These are phyloP conservation scores for Cornus florida DNA, from an alignment of 148 eudicot genomes.

Conservation along the genomic window DNA sequence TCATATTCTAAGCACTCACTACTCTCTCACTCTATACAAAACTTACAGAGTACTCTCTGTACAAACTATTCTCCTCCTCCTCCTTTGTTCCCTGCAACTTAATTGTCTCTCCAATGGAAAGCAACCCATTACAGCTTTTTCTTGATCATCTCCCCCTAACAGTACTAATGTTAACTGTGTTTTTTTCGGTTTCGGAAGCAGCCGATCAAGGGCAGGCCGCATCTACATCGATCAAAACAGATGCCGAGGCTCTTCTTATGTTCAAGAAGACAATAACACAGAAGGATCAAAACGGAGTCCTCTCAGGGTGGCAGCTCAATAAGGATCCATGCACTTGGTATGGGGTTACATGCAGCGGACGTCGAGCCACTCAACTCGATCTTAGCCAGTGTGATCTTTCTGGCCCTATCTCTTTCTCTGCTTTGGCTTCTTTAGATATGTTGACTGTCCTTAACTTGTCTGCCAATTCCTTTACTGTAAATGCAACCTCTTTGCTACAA, in stretches of 20 bases:
- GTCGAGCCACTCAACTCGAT: slow-evolving; percentile 65
- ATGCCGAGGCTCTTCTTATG: slow-evolving; percentile 50
- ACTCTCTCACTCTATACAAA: neutral
- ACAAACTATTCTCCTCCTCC: too few relatives aligned
- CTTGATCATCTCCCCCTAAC: slow-evolving; percentile 15
- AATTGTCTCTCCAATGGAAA: slow-evolving; percentile 25
- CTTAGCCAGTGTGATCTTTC: slow-evolving; percentile 59
- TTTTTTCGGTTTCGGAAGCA: slow-evolving; percentile 12
- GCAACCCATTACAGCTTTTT: slow-evolving; percentile 20
- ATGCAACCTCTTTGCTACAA: slow-evolving; percentile 59
- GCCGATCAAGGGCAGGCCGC: slow-evolving; percentile 10
- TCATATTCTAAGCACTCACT: slow-evolving; percentile 33
- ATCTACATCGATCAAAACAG: slow-evolving; percentile 39
- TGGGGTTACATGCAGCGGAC: slow-evolving; percentile 61
- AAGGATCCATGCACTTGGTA: slow-evolving; percentile 65
- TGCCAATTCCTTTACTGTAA: slow-evolving; percentile 51
- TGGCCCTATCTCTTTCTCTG: slow-evolving; percentile 50
- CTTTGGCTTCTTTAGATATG: slow-evolving; percentile 61
- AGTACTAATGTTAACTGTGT: slow-evolving; percentile 16
- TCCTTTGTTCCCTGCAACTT: neutral
- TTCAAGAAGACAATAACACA: slow-evolving; percentile 70
- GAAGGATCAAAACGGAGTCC: slow-evolving; percentile 47
- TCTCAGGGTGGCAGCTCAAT: slow-evolving; percentile 54
- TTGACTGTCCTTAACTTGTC: slow-evolving; percentile 63
- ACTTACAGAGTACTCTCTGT: neutral